Conservation (phyloP, 2,329 filamentous ascomycete genomes). For the Mollisiaceae sp. region DNA sequence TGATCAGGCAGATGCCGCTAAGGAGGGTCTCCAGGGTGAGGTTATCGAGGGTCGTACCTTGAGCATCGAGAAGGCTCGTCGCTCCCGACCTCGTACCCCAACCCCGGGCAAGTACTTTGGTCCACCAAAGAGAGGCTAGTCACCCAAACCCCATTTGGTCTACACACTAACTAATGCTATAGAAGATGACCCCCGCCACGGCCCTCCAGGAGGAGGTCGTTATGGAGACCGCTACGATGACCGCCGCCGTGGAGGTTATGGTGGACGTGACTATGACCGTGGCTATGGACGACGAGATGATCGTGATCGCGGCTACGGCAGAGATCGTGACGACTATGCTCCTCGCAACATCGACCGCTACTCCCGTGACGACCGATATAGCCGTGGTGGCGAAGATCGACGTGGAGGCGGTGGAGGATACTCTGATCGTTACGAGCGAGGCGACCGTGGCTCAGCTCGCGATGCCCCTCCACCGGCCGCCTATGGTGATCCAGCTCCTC, state of each 20-base stretch:
- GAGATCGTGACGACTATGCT: constrained; percentile 46
- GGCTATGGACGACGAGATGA: constrained; percentile 47
- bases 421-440: constrained; percentile 54
- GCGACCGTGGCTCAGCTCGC: constrained; percentile 53
- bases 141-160: constrained; percentile 47
- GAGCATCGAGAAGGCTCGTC: constrained; percentile 98
- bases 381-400: constrained; percentile 48
- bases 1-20: constrained; percentile 94
- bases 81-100: constrained; percentile 90
- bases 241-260: constrained; percentile 46
- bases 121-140: constrained; percentile 93
- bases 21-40: constrained; percentile 94
- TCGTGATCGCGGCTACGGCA: constrained; percentile 48
- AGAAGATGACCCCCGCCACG: constrained; percentile 56
- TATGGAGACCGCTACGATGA: constrained; percentile 48
- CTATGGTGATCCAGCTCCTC: constrained; percentile 50
- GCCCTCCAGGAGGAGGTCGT: constrained; percentile 46
- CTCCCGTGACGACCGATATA: constrained; percentile 40
- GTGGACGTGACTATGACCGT: constrained; percentile 37
- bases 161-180: constrained; percentile 45
- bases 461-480: constrained; percentile 47
- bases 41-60: constrained; percentile 93
- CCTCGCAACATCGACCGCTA: constrained; percentile 46
- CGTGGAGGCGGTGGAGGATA: constrained; percentile 50
- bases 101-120: constrained; percentile 99